Percentiles rank a stretch among this genome's conserved stretches.
Conservation (phyloP, 2,329 filamentous ascomycete species). For the Pyrenochaeta sp. region DNA sequence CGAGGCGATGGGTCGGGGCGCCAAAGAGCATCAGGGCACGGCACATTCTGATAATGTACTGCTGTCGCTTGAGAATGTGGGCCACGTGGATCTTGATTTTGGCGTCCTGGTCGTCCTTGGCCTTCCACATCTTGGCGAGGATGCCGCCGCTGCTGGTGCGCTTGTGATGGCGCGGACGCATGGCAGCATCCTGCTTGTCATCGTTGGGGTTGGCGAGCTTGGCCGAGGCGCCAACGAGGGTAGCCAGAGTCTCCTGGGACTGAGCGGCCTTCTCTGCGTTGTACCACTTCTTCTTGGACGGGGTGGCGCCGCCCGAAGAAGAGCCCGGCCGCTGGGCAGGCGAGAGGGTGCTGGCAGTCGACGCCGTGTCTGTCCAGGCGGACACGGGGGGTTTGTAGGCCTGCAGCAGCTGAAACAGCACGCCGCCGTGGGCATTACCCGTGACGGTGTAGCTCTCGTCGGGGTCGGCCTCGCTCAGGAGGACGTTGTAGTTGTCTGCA, state of each 20-base stretch:
- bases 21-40: conserved; percentile 87
- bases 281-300: conserved; percentile 41
- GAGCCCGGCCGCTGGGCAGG: conserved; percentile 18
- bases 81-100: conserved; percentile 67
- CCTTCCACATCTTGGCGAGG: conserved; percentile 35
- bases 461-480: conserved; percentile 11
- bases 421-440: conserved; percentile 36
- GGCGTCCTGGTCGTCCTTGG: conserved; percentile 57
- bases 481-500: conserved; percentile 5
- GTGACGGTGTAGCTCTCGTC: conserved; percentile 35
- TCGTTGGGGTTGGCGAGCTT: conserved; percentile 39
- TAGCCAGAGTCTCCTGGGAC: conserved; percentile 41
- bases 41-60: conserved; percentile 86
- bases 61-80: conserved; percentile 77
- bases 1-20: conserved; percentile 87
- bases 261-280: conserved; percentile 31
- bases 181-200: conserved; percentile 20
- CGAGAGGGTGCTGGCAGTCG: conserved; percentile 24
- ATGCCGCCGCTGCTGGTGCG: conserved; percentile 31
- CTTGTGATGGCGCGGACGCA: conserved; percentile 26
- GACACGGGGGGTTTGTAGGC: conserved; percentile 37
- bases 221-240: conserved; percentile 36
- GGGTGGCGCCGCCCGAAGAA: conserved; percentile 33
- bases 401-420: conserved; percentile 43
- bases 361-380: conserved; percentile 18